Conservation (phyloP, 2,329 filamentous ascomycete genomes). For the Elsinoe perseae region DNA sequence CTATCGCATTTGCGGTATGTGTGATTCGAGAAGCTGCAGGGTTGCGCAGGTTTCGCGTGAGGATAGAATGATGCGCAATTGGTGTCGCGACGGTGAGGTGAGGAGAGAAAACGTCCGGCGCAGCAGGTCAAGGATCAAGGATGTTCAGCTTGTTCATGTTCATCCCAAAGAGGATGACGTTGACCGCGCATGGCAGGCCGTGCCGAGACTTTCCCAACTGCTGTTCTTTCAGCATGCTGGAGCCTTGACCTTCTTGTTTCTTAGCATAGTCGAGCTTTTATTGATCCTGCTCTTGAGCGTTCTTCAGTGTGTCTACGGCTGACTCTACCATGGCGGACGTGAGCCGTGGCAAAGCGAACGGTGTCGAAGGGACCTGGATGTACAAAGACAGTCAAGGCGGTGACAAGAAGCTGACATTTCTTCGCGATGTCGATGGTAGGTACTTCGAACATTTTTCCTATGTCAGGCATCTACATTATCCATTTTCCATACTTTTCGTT, state of each 20-base stretch:
- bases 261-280: neutral
- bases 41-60: neutral
- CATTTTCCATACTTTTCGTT: constrained; percentile 15
- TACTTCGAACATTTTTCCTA: constrained; percentile 16
- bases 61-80: neutral
- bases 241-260: neutral
- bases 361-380: constrained; percentile 7
- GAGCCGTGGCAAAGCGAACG: neutral
- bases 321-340: neutral
- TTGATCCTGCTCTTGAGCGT: neutral
- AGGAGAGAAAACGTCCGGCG: constrained; percentile 1
- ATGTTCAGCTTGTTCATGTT: neutral
- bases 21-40: neutral
- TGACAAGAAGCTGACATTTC: constrained; percentile 3
- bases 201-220: constrained; percentile 1
- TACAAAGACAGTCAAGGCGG: constrained; percentile 2
- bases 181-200: neutral
- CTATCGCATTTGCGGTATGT: neutral
- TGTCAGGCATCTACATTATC: constrained; percentile 20
- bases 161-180: neutral
- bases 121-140: neutral
- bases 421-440: neutral
- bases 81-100: neutral
- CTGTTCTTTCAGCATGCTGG: neutral
- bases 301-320: neutral